Base-by-base conservation (phyloP, 805 yeast species). In the Wickerhamiella azymoides region DNA sequence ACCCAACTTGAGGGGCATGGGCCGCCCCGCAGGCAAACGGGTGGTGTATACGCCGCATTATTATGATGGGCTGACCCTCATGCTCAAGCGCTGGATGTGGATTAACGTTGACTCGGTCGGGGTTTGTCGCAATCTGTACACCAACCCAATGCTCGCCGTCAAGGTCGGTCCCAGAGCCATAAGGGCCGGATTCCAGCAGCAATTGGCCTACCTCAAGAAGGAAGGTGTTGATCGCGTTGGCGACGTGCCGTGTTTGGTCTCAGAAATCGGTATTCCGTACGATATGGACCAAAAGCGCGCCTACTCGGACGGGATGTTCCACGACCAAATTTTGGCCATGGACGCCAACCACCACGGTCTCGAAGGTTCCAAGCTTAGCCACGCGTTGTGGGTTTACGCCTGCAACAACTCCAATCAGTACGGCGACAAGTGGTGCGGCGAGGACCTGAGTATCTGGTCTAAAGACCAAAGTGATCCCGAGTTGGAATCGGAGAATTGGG, bases 191-290 rank as follows among this genome's bases (percentile, higher is more conserved):
- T 64, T 89, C 41, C 69, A 72, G 45, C 71, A 65, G 40, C 96
- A 89, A 62, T 66, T 89, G 47, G 54, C 59, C n/a, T 80, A 73
- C 48, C 72, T 89, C 66, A 72, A 70, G 45, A 57, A 60, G 17
- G 97, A 92, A 58, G 76, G 85, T 4, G 58, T 64, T 5, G 70
- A 69, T 3, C 60, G 72, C 26, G 61, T 88, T 32, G 96, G 96
- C 2, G 43, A 60, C 9, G 68, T 85, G 9, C 95, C 96, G 0
- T 72, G 81, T 9, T 63, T 89, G 18, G 78, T 92, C 71, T 76
- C 94, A 1, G 98, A 89, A 61, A 86, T 89, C n/a, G 98, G 98
- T 5, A 84, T 89, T 80, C 97, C 98, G 2, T 84, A 80, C 60
- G 96, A 92, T 61, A 84, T 89, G 96, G 88, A 89, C 61, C 70